Evolutionary conservation across 805 yeast genomes (phyloP), one percentile per base, ranked within the genome.

Genomic region (Yamadazyma scolyti): DNA sequence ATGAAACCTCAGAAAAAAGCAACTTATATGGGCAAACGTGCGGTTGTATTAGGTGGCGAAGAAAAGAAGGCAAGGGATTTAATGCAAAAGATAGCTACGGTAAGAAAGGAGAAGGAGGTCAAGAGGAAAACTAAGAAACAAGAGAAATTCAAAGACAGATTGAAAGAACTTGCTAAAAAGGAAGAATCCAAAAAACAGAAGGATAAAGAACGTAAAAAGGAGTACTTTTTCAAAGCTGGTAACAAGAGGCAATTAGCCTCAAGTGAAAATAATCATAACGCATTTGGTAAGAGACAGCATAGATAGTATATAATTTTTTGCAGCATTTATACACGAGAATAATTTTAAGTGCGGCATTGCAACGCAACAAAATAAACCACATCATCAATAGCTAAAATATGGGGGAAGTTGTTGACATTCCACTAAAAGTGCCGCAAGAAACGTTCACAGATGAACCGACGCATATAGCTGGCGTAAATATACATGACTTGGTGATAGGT

Each of bases 11-110:
- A 84, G 58, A 79, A 74, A 68, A 81, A 82, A 59, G 71, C 75
- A 50, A 79, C 96, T 0, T 93, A 90, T 53, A 55, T 82, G 75
- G 61, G 67, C 33, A 93, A 88, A 68, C 78, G 98, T 51, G 98
- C 98, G 1, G 97, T 93, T 32, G 93, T 93, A 5, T 62, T 89
- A 23, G 84, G 80, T 24, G 96, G 94, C 10, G 96, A 86, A 31
- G 97, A 90, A 60, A 87, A 86, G 80, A 84, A 86, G 65, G 89
- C 95, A 19, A 75, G 97, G 46, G 81, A 87, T 20, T 73, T 90
- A 60, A 76, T 93, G 70, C 90, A 82, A 59, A 85, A 85, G 61
- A 78, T 93, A 34, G 75, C 82, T 48, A 87, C 97, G 0, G 65
- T 93, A 31, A 77, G 86, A 50, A 85, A 79, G 49, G 93, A 82